A percentile compares a stretch with the other conserved stretches of the same genome.
These are phyloP conservation scores for Penicillium sp. DNA, from an alignment of 2,329 filamentous ascomycete genomes.

Conservation along the genomic window DNA sequence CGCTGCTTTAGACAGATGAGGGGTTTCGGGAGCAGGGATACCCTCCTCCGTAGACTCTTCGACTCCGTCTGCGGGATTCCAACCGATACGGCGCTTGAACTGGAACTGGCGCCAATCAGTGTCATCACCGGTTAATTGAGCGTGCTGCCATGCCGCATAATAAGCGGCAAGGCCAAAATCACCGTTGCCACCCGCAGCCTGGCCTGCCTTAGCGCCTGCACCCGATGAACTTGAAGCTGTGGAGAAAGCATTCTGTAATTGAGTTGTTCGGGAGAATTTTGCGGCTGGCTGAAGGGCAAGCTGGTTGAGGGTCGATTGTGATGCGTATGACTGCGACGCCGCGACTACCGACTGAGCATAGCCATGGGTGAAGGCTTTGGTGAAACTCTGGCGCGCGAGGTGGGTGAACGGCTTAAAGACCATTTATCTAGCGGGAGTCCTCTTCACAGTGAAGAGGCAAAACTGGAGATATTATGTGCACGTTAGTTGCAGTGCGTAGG, in stretches of 20 bases:
- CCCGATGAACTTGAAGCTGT: slow-evolving; percentile 52
- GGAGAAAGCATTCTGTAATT: slow-evolving; percentile 68
- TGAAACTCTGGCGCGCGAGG: slow-evolving; percentile 95
- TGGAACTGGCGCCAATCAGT: slow-evolving; percentile 90
- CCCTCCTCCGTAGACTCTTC: slow-evolving; percentile 29
- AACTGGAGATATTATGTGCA: slow-evolving; percentile 26
- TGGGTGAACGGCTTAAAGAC: slow-evolving; percentile 62
- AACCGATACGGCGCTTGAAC: slow-evolving; percentile 81
- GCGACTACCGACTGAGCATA: slow-evolving; percentile 98
- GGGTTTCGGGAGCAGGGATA: slow-evolving; percentile 37
- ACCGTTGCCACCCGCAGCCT: slow-evolving; percentile 48
- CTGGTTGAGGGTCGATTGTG: slow-evolving; percentile 54
- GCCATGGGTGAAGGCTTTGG: slow-evolving; percentile 94
- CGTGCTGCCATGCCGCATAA: slow-evolving; percentile 81
- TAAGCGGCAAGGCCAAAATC: slow-evolving; percentile 78
- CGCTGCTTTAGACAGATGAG: slow-evolving; percentile 53
- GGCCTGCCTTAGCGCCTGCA: slow-evolving; percentile 51
- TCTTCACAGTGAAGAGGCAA: slow-evolving; percentile 59
- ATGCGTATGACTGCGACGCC: slow-evolving; percentile 78
- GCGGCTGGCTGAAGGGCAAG: slow-evolving; percentile 47
- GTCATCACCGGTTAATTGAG: slow-evolving; percentile 61
- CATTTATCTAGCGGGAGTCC: slow-evolving; percentile 77
- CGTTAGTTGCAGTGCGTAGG: neutral
- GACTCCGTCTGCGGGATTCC: slow-evolving; percentile 56
- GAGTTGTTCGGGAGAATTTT: slow-evolving; percentile 51